Percentiles rank a stretch among this genome's conserved stretches.
phyloP scores from a whole-genome alignment of 345 rosid genomes.

The Streptanthus diversifolius region DNA sequence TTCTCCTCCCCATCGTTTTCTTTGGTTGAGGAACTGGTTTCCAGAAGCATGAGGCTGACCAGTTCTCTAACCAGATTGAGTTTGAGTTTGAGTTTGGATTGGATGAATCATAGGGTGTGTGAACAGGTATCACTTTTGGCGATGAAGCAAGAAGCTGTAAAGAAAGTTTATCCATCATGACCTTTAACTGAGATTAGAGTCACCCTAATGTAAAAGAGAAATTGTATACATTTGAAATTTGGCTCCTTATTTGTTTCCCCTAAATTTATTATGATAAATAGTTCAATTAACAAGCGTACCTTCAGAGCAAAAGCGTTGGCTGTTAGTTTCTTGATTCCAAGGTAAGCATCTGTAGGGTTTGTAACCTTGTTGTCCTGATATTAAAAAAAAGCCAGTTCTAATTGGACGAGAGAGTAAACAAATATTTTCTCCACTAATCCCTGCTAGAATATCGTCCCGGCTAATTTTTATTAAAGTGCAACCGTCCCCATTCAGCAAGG shows the following conservation, averaged over 20 bases:
- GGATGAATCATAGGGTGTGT: constrained; percentile 43
- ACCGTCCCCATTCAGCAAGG: not conserved
- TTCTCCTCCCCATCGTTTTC: constrained; percentile 38
- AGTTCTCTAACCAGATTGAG: constrained; percentile 70
- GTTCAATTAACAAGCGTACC: constrained; percentile 41
- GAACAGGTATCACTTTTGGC: constrained; percentile 58
- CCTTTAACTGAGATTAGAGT: not conserved
- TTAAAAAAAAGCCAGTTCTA: not conserved
- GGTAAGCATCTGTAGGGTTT: constrained; percentile 35
- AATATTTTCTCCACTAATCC: not conserved
- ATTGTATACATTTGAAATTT: not conserved
- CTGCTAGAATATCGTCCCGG: not conserved
- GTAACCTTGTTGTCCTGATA: constrained; percentile 46
- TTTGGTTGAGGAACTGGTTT: constrained; percentile 64
- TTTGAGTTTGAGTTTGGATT: constrained; percentile 60
- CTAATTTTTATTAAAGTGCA: not conserved
- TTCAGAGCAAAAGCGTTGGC: constrained; percentile 56
- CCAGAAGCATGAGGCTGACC: constrained; percentile 81
- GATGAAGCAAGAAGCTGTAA: constrained; percentile 78
- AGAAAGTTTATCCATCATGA: constrained; percentile 19
- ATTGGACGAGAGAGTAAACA: not conserved
- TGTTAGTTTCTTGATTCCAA: constrained; percentile 48
- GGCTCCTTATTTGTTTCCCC: not conserved
- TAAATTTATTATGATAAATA: not conserved
- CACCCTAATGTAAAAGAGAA: not conserved